Evolutionary conservation across 495 filamentous ascomycete genomes (phyloP).

Genomic region (Pyrenula aspistea): DNA sequence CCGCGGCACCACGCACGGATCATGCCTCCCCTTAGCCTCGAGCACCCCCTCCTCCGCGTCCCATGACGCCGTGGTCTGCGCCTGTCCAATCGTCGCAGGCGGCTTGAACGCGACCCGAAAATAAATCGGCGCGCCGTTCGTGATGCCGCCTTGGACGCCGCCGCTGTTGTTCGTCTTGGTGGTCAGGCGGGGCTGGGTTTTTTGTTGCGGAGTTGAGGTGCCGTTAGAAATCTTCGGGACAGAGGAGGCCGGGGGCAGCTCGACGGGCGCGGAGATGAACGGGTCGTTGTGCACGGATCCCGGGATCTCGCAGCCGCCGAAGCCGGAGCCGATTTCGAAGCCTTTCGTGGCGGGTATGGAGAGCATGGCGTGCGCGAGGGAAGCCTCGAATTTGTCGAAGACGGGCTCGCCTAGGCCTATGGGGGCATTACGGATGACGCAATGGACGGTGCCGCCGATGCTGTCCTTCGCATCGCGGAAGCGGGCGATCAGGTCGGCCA

Average conservation of each 20-base stretch:
- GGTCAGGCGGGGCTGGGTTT: conserved; percentile 46
- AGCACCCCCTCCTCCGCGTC: conserved; percentile 61
- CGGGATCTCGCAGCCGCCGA: conserved; percentile 75
- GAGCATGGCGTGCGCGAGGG: conserved; percentile 91
- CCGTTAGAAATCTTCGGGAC: conserved; percentile 16
- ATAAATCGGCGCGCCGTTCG: conserved; percentile 88
- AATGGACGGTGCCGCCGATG: conserved; percentile 93
- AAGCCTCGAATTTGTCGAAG: conserved; percentile 94
- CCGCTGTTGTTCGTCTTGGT: conserved; percentile 96
- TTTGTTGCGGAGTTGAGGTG: conserved; percentile 8
- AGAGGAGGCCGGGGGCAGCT: conserved; percentile 15
- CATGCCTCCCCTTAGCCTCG: conserved; percentile 90
- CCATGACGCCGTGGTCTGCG: conserved; percentile 77
- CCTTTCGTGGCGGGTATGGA: conserved; percentile 94
- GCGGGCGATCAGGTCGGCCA: conserved; percentile 70
- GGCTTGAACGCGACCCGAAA: conserved; percentile 96
- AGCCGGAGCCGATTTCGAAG: conserved; percentile 93
- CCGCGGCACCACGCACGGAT: conserved; percentile 88
- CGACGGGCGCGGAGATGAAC: conserved; percentile 48
- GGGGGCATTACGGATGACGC: conserved; percentile 85
- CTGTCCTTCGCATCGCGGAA: conserved; percentile 74
- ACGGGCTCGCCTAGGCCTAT: conserved; percentile 84
- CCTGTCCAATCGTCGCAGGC: conserved; percentile 87
- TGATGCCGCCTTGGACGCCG: conserved; percentile 93
- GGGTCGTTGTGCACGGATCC: conserved; percentile 91